Conservation (phyloP, 208 protist genomes). For the Trichomonas vaginalis region DNA sequence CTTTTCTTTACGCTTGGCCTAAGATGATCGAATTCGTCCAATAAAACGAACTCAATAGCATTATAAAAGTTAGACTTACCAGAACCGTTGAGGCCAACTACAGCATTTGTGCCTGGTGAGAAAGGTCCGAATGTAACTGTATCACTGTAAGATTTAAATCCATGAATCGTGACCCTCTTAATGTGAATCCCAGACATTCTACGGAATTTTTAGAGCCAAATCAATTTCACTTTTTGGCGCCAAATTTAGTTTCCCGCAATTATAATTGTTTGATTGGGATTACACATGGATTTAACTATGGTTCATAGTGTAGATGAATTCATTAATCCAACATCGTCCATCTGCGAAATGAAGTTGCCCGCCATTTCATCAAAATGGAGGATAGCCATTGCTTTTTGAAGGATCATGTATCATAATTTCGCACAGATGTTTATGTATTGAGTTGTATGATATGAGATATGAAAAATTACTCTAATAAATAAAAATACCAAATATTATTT, state of each 20-base stretch:
- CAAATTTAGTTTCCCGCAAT: not conserved
- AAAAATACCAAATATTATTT: too few relatives aligned
- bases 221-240: not conserved
- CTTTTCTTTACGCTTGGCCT: not conserved
- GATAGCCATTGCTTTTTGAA: too few relatives aligned
- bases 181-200: constrained; percentile 3
- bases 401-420: too few relatives aligned
- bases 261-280: not conserved
- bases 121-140: not conserved
- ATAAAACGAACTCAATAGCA: constrained; percentile 13
- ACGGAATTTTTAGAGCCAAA: not conserved
- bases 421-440: too few relatives aligned
- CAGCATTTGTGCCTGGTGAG: not conserved
- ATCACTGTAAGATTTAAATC: constrained; percentile 18
- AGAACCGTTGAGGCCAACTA: constrained; percentile 10
- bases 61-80: constrained; percentile 19
- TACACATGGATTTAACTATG: too few relatives aligned
- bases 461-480: too few relatives aligned
- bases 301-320: too few relatives aligned
- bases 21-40: not conserved
- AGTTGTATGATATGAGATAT: too few relatives aligned
- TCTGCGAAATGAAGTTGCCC: too few relatives aligned
- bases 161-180: not conserved
- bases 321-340: too few relatives aligned
- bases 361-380: too few relatives aligned